Conservation (phyloP, 2,329 filamentous ascomycete species). For the Claviceps sorghi region DNA sequence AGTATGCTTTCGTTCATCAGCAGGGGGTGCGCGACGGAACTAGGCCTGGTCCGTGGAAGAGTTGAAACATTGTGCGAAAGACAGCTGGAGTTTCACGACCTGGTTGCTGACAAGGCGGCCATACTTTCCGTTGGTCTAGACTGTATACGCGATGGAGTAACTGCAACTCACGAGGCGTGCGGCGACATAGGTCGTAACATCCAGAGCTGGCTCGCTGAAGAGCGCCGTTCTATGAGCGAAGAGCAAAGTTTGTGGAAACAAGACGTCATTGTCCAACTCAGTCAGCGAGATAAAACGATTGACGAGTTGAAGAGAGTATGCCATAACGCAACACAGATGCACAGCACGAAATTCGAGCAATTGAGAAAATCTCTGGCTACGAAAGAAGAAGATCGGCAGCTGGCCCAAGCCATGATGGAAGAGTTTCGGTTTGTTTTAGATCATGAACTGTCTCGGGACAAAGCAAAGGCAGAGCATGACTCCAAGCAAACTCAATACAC, state of each 20-base stretch:
- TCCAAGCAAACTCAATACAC: constrained; percentile 7
- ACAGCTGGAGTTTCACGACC: constrained; percentile 1
- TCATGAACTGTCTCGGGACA: constrained; percentile 11
- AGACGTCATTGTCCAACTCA: background rate
- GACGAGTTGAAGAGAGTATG: constrained; percentile 1
- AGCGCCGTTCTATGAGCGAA: background rate
- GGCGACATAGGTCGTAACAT: background rate
- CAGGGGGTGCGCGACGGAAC: constrained; percentile 3
- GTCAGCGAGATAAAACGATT: background rate
- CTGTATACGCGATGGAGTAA: background rate
- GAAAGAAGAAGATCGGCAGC: constrained; percentile 5
- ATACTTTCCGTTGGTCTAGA: background rate
- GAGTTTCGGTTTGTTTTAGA: constrained; percentile 12
- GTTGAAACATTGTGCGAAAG: constrained; percentile 6
- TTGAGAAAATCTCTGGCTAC: constrained; percentile 1
- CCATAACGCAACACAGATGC: background rate
- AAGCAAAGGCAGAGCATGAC: constrained; percentile 8
- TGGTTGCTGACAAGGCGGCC: constrained; percentile 2
- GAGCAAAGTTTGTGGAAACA: constrained; percentile 4
- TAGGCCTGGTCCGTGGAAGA: background rate
- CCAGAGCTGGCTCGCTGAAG: background rate
- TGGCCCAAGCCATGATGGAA: constrained; percentile 9
- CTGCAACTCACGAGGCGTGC: background rate
- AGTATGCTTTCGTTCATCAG: constrained; percentile 1
- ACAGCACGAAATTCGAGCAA: constrained; percentile 1